Percentiles rank a stretch among this genome's conserved stretches.
phyloP scores from a whole-genome alignment of 2,329 filamentous ascomycete genomes.

The Trichoderma koningiopsis region DNA sequence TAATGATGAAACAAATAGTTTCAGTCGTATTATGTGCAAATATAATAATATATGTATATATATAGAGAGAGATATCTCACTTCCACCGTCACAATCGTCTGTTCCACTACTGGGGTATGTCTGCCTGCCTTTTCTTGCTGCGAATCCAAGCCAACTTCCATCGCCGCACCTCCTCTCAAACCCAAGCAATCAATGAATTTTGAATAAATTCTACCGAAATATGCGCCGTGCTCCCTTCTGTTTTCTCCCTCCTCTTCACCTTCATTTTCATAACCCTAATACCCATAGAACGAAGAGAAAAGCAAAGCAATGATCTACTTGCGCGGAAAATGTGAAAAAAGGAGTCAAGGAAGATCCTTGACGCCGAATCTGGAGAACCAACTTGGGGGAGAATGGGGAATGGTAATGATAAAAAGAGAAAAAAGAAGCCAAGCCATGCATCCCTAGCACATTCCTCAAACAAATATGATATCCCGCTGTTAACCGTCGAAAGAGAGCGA shows the following conservation, averaged over 20 bases:
- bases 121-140: neutral
- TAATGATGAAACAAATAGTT: neutral
- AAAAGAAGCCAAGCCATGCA: constrained; percentile 3
- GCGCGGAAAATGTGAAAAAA: neutral
- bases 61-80: neutral
- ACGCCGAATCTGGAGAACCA: neutral
- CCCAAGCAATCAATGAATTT: neutral
- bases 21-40: neutral
- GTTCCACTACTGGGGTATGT: constrained; percentile 11
- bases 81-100: neutral
- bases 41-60: neutral
- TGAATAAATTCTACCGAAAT: neutral
- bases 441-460: neutral
- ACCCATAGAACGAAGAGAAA: neutral
- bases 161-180: neutral
- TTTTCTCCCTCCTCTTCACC: neutral
- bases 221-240: constrained; percentile 1
- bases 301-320: neutral
- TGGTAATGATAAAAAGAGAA: neutral
- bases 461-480: neutral
- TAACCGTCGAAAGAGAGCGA: neutral
- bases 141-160: neutral
- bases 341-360: neutral
- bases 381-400: neutral
- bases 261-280: neutral